These are phyloP conservation scores for Cercophora newfieldiana DNA, from an alignment of 495 filamentous ascomycete species.

Conservation along the genomic window DNA sequence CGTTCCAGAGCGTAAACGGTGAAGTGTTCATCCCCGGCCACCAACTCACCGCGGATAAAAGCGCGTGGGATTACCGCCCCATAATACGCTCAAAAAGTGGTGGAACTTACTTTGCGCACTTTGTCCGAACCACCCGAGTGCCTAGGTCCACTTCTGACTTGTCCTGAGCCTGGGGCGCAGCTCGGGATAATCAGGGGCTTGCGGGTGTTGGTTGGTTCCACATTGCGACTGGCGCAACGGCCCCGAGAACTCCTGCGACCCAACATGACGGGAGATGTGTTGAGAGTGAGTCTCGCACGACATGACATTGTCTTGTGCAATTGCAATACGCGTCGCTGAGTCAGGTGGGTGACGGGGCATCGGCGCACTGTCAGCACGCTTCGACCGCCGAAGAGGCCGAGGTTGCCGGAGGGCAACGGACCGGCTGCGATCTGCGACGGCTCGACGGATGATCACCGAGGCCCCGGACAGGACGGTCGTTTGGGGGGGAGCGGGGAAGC, in stretches of 20 bases:
- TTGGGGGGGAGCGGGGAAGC: not conserved
- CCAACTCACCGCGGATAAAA: too few species aligned
- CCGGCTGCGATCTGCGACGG: constrained; percentile 14
- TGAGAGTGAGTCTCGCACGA: not conserved
- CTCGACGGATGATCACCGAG: constrained; percentile 11
- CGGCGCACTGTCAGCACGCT: not conserved
- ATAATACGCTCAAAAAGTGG: not conserved
- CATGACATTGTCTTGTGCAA: not conserved
- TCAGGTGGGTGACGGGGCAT: not conserved
- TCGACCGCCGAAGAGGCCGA: not conserved
- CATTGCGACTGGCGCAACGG: not conserved
- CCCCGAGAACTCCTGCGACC: not conserved
- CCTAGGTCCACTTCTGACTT: not conserved
- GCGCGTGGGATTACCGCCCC: too few species aligned
- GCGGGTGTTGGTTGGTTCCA: not conserved
- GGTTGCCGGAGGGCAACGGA: not conserved
- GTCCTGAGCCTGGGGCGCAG: not conserved
- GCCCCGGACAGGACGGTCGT: not conserved
- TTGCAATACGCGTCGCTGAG: not conserved
- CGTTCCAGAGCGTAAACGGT: too few species aligned
- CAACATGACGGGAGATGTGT: not conserved
- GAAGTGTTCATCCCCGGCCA: too few species aligned
- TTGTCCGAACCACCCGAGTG: not conserved
- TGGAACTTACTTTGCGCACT: not conserved
- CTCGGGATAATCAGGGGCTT: too few species aligned